Conservation (phyloP, 2,329 filamentous ascomycete genomes). For the Tothia fuscella region DNA sequence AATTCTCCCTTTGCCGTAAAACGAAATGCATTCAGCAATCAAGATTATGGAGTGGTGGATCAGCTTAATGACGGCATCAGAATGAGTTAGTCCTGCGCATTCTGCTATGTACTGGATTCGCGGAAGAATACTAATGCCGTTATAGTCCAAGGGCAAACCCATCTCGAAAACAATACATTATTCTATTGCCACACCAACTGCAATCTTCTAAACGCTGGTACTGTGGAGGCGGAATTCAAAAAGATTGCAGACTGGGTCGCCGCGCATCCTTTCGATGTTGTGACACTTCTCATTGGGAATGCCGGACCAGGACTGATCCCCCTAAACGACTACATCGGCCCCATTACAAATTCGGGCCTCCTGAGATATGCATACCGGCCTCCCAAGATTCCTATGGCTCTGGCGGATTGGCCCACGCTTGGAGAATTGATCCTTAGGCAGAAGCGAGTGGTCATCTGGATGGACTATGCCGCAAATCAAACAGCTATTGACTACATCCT, state of each 20-base stretch:
- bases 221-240: conserved; percentile 60
- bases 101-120: conserved; percentile 41
- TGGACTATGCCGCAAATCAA: conserved; percentile 53
- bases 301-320: conserved; percentile 57
- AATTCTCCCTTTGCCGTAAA: conserved; percentile 25
- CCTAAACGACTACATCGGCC: conserved; percentile 50
- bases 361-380: conserved; percentile 63
- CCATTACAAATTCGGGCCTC: conserved; percentile 51
- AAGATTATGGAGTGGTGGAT: conserved; percentile 24
- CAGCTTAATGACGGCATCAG: conserved; percentile 30
- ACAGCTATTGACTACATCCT: conserved; percentile 68
- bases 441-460: conserved; percentile 28
- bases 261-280: conserved; percentile 69
- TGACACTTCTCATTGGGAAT: conserved; percentile 79
- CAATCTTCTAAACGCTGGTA: conserved; percentile 68
- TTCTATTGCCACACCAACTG: conserved; percentile 83
- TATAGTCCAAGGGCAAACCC: conserved; percentile 49
- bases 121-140: background rate
- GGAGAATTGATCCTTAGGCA: conserved; percentile 39
- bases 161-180: conserved; percentile 43
- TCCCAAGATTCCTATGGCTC: conserved; percentile 54
- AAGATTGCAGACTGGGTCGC: conserved; percentile 62
- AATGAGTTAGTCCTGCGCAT: conserved; percentile 19
- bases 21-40: conserved; percentile 26
- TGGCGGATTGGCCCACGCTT: conserved; percentile 74